Evolutionary conservation across 352 stramenopile species (phyloP).

Genomic region (Phytophthora podocarpi): DNA sequence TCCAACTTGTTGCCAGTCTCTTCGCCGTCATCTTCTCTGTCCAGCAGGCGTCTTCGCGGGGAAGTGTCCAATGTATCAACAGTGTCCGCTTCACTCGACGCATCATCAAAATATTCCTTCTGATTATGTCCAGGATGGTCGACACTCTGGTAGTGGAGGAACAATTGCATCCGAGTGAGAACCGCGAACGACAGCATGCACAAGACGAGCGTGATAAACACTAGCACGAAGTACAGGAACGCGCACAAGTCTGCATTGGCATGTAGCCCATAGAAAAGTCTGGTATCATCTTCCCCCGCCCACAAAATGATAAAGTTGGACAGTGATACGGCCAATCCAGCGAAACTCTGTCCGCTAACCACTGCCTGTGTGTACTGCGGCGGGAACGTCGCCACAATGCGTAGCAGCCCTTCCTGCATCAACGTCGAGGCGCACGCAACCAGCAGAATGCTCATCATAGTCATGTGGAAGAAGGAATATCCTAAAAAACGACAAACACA

Average conservation of each 20-base stretch:
- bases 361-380: conserved; percentile 78
- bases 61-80: conserved; percentile 46
- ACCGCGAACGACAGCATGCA: conserved; percentile 57
- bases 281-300: conserved; percentile 38
- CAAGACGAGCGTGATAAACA: conserved; percentile 68
- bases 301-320: conserved; percentile 78
- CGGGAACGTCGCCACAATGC: conserved; percentile 77
- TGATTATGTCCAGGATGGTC: conserved; percentile 41
- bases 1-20: conserved; percentile 37
- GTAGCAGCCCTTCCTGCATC: conserved; percentile 81
- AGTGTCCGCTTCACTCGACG: conserved; percentile 36
- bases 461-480: conserved; percentile 74
- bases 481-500: conserved; percentile 20
- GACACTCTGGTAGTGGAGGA: conserved; percentile 66
- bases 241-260: conserved; percentile 62
- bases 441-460: conserved; percentile 76
- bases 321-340: conserved; percentile 69
- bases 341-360: conserved; percentile 78
- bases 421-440: conserved; percentile 72
- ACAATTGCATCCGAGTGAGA: conserved; percentile 70
- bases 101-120: conserved; percentile 36
- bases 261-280: conserved; percentile 27
- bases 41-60: conserved; percentile 29
- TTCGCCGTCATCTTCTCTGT: conserved; percentile 4
- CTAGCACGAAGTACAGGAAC: conserved; percentile 82